A percentile compares a stretch with the other conserved stretches of the same genome.
Conservation (phyloP, 306 rosid genomes). For the Lupinus albus region DNA sequence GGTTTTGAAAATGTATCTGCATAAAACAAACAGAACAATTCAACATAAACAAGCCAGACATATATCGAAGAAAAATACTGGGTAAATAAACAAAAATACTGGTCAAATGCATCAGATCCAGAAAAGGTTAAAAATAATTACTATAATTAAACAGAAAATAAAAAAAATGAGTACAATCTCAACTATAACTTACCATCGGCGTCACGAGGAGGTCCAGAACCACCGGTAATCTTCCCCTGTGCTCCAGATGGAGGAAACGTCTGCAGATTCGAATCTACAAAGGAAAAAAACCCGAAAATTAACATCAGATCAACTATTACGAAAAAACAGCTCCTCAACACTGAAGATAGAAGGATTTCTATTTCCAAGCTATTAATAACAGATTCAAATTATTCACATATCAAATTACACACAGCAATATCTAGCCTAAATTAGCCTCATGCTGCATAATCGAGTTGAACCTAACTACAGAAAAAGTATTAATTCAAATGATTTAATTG, state of each 20-base stretch:
- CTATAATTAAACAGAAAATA: neutral
- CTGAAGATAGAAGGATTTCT: slow-evolving; percentile 4
- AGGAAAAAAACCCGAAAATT: neutral
- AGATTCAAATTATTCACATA: slow-evolving; percentile 9
- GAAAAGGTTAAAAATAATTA: neutral
- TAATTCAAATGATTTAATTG: neutral
- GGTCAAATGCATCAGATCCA: no score
- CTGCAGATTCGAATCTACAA: slow-evolving; percentile 84
- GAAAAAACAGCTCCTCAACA: neutral
- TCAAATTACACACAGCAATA: slow-evolving; percentile 18
- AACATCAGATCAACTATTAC: slow-evolving; percentile 6
- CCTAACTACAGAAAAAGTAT: neutral
- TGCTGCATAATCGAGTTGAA: neutral
- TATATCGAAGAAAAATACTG: slow-evolving; percentile 19
- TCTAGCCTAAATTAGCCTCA: no score
- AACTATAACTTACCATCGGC: slow-evolving; percentile 64
- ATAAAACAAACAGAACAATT: slow-evolving; percentile 35
- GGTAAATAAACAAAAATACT: no score
- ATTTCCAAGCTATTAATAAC: neutral
- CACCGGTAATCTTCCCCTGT: slow-evolving; percentile 79
- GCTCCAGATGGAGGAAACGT: slow-evolving; percentile 88
- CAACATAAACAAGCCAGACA: slow-evolving; percentile 26
- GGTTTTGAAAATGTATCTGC: slow-evolving; percentile 94
- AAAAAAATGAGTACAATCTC: slow-evolving; percentile 11
- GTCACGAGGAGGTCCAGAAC: slow-evolving; percentile 80